phyloP scores from a whole-genome alignment of 441 rosid genomes.

The Erodium texanum region DNA sequence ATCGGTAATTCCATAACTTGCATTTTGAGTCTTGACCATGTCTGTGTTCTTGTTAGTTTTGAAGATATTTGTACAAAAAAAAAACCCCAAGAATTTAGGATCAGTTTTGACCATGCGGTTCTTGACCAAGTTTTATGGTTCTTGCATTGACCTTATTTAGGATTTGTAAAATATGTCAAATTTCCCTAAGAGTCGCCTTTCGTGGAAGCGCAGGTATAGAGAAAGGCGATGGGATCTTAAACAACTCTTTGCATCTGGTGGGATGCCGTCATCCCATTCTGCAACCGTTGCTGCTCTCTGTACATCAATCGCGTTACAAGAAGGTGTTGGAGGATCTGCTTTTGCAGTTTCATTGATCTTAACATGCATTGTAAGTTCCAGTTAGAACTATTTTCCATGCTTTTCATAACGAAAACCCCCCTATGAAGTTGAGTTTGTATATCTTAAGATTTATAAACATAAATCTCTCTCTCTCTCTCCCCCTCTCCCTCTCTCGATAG shows the following conservation, averaged over 20 bases:
- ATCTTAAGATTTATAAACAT: too few relatives aligned
- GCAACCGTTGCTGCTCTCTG: constrained; percentile 57
- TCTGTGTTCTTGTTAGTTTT: too few relatives aligned
- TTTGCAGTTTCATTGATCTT: constrained; percentile 44
- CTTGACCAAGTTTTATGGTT: too few relatives aligned
- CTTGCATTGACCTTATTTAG: too few relatives aligned
- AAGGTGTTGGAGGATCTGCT: constrained; percentile 49
- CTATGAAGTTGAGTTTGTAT: neutral
- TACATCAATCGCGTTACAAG: constrained; percentile 49
- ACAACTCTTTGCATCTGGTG: constrained; percentile 55
- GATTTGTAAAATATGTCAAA: too few relatives aligned
- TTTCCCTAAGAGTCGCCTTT: constrained; percentile 29
- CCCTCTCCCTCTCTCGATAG: too few relatives aligned
- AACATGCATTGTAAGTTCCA: constrained; percentile 39
- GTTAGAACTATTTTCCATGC: neutral
- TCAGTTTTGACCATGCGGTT: too few relatives aligned
- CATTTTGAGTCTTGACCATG: too few relatives aligned
- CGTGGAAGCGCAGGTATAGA: constrained; percentile 44
- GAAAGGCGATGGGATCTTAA: constrained; percentile 51
- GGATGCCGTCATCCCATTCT: constrained; percentile 71
- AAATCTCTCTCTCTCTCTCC: too few relatives aligned
- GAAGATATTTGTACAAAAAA: too few relatives aligned
- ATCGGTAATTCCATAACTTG: too few relatives aligned
- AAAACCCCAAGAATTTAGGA: too few relatives aligned
- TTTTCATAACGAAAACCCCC: neutral